Evolutionary conservation across 768 basidiomycete species (phyloP).

Genomic region (Hygrocybe punicea): DNA sequence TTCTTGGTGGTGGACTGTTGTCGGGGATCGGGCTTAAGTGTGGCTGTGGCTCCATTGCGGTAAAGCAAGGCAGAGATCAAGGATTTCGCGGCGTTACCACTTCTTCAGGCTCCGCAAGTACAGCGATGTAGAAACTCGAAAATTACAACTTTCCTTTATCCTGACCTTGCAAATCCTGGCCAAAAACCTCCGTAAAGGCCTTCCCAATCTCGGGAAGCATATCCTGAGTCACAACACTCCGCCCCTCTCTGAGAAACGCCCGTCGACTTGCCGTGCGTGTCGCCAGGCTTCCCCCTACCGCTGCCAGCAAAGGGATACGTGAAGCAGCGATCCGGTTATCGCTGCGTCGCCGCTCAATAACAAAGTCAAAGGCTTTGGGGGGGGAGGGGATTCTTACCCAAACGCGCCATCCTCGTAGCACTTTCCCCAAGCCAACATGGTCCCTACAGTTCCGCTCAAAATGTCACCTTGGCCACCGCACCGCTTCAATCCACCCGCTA

Average conservation of each 20-base stretch:
- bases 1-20: too few relatives aligned
- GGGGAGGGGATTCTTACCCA: slow-evolving; percentile 48
- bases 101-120: too few relatives aligned
- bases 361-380: not conserved
- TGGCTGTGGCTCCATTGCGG: not conserved
- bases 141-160: too few relatives aligned
- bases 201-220: slow-evolving; percentile 63
- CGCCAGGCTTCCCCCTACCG: slow-evolving; percentile 82
- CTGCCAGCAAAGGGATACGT: slow-evolving; percentile 77
- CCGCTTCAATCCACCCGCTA: slow-evolving; percentile 80
- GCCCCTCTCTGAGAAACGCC: slow-evolving; percentile 72
- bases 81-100: too few relatives aligned
- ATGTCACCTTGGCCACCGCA: slow-evolving; percentile 98
- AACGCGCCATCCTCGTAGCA: slow-evolving; percentile 85
- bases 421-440: slow-evolving; percentile 92
- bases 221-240: slow-evolving; percentile 80
- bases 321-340: slow-evolving; percentile 54
- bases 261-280: slow-evolving; percentile 78
- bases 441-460: slow-evolving; percentile 80
- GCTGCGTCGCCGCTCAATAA: slow-evolving; percentile 28
- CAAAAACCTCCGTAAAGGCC: slow-evolving; percentile 74
- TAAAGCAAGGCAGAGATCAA: not conserved
- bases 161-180: slow-evolving; percentile 37
- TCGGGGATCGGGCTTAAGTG: too few relatives aligned
- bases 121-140: too few relatives aligned